Conservation (phyloP, 2,329 filamentous ascomycete species). For the Phyllosticta capitalensis region DNA sequence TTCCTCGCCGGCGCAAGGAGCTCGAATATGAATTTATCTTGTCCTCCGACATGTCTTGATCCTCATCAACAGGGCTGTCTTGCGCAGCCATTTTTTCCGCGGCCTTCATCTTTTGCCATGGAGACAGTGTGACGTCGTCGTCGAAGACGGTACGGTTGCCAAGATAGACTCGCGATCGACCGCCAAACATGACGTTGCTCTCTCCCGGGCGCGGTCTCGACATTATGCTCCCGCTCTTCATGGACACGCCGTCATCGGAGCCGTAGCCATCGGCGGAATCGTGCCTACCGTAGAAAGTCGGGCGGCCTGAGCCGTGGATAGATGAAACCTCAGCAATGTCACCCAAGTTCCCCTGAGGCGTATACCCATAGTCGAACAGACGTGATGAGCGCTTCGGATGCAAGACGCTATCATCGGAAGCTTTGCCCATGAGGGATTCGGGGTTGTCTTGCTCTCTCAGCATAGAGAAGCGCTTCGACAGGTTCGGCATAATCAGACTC, state of each 20-base stretch:
- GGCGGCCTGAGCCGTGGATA: constrained; percentile 44
- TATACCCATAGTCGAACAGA: constrained; percentile 61
- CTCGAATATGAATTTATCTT: constrained; percentile 43
- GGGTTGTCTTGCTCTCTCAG: constrained; percentile 90
- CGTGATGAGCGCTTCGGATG: constrained; percentile 73
- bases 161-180: constrained; percentile 90
- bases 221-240: constrained; percentile 64
- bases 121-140: constrained; percentile 71
- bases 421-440: constrained; percentile 79
- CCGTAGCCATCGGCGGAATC: constrained; percentile 45
- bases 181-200: constrained; percentile 88
- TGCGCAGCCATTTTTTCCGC: constrained; percentile 41
- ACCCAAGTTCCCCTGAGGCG: constrained; percentile 46
- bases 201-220: constrained; percentile 70
- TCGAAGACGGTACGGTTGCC: constrained; percentile 69
- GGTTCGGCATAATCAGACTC: constrained; percentile 87
- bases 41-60: constrained; percentile 30
- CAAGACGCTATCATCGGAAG: constrained; percentile 88
- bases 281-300: constrained; percentile 36
- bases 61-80: constrained; percentile 28
- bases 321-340: constrained; percentile 92
- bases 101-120: constrained; percentile 62
- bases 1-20: constrained; percentile 70
- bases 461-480: constrained; percentile 96
- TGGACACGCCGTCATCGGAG: constrained; percentile 57